Base-by-base conservation (phyloP, 305 asterid genomes). In the Solanum chacoense region DNA sequence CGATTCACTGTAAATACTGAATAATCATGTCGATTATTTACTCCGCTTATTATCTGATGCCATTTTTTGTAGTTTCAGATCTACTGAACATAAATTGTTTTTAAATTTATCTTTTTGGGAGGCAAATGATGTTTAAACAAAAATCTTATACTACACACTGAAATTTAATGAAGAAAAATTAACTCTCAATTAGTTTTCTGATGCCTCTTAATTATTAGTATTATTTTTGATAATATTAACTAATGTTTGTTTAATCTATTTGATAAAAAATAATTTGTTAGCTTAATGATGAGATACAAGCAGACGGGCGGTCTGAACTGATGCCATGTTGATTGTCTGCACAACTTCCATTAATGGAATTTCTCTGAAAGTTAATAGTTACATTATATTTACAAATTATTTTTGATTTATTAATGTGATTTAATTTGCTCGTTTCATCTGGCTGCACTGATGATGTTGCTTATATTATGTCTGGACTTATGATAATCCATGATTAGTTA, bases 31-130 rank as follows among this genome's bases (percentile, higher is more conserved):
- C 87, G 94, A 93, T 85, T 89, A 91, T 22, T 16, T 35, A 92
- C 96, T 93, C 96, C 93, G 96, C 95, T 94, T 94, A 94, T 92
- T 94, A 89, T 94, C 93, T 90, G 97, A 94, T 91, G 96, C 95
- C 92, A 79, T 79, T 89, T 79, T 45, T 11, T 8, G 16, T 28
- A 71, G 35, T 28, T 28, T 71, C 76, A 71, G 76, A 71, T 71
- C 76, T 71, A 28, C 1, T 8, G 75, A 24, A 24, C 12, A 16
- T 67, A 24, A 67, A 24, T 63, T 24, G 12, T 22, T 63, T n/a
- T 63, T 8, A 67, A 67, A n/a, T 13, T 13, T 45, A 0, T 45
- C 59, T 42, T 42, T 40, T 26, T 11, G 31, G 78, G 78, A 73
- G 78, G 78, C 38, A 73, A 16, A 73, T 73, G 78, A 73, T 73